Evolutionary conservation across 495 filamentous ascomycete species (phyloP).

Genomic region (Aspergillus conjunctus): DNA sequence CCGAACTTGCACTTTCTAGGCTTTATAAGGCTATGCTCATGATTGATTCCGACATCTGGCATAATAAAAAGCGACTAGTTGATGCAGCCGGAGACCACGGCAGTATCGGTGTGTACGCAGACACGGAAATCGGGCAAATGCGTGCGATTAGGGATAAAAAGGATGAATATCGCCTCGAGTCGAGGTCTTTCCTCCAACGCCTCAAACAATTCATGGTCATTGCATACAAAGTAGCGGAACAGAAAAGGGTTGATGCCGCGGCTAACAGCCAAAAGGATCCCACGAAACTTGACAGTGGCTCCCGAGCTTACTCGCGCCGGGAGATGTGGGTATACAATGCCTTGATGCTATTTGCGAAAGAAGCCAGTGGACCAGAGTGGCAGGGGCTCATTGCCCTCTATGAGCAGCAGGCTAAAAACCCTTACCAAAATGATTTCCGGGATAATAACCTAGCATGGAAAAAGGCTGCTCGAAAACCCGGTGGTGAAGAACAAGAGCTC

Average conservation of each 20-base stretch:
- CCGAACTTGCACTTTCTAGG: conserved; percentile 74
- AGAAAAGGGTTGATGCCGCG: conserved; percentile 60
- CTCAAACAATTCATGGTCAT: conserved; percentile 78
- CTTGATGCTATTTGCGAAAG: conserved; percentile 79
- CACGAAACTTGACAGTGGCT: conserved; percentile 51
- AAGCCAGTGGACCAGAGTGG: conserved; percentile 81
- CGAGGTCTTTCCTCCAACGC: conserved; percentile 69
- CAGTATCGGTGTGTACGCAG: conserved; percentile 63
- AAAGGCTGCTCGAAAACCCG: conserved; percentile 72
- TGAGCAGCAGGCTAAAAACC: conserved; percentile 67
- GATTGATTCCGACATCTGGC: conserved; percentile 78
- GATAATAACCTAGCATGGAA: conserved; percentile 84
- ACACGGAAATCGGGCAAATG: conserved; percentile 87
- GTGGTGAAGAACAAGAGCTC: conserved; percentile 81
- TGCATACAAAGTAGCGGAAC: conserved; percentile 74
- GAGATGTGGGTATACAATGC: conserved; percentile 82
- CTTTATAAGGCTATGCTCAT: conserved; percentile 94
- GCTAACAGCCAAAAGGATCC: conserved; percentile 45
- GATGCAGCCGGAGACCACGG: conserved; percentile 53
- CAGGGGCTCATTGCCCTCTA: conserved; percentile 76
- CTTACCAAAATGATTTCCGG: conserved; percentile 81
- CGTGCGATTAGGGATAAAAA: conserved; percentile 90
- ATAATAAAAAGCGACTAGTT: conserved; percentile 47
- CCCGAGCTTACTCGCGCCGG: conserved; percentile 54
- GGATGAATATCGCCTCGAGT: conserved; percentile 77